These are phyloP conservation scores for Candida namnaoensis DNA, from an alignment of 805 yeast genomes.

Conservation along the genomic window DNA sequence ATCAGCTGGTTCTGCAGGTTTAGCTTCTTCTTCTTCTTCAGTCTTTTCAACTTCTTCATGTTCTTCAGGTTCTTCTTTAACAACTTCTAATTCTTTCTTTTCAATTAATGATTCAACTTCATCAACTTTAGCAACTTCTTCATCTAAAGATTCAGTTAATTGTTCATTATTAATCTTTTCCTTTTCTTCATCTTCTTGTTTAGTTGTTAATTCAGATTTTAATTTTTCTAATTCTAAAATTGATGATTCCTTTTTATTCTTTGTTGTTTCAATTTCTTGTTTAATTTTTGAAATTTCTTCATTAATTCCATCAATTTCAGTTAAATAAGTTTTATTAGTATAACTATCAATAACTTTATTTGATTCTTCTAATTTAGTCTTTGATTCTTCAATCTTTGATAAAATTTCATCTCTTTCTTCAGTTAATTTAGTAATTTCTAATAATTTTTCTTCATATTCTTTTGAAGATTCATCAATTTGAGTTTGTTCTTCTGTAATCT, in stretches of 20 bases:
- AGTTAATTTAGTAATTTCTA: constrained; percentile 10
- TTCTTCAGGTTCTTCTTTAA: constrained; percentile 6
- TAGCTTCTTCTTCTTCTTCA: neutral
- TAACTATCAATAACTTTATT: constrained; percentile 2
- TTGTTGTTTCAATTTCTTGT: constrained; percentile 6
- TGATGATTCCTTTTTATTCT: constrained; percentile 5
- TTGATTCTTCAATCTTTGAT: constrained; percentile 3
- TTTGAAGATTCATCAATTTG: constrained; percentile 9
- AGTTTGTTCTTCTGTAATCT: constrained; percentile 9
- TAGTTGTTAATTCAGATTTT: neutral
- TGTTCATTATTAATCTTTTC: constrained; percentile 8
- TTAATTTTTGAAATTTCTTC: constrained; percentile 8
- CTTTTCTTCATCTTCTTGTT: constrained; percentile 6
- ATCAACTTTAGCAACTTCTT: constrained; percentile 7
- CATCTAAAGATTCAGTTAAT: constrained; percentile 8
- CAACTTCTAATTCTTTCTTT: constrained; percentile 5
- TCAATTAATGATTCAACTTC: neutral
- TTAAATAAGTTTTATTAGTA: constrained; percentile 6
- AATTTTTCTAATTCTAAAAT: neutral
- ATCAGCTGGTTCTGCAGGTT: too few relatives aligned
- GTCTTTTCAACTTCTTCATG: neutral
- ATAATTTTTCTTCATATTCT: constrained; percentile 6
- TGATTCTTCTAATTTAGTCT: constrained; percentile 1
- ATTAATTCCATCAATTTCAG: constrained; percentile 11
- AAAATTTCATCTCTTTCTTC: constrained; percentile 10